These are phyloP conservation scores for Candida taoyuanica DNA, from an alignment of 805 yeast genomes.

Conservation along the genomic window DNA sequence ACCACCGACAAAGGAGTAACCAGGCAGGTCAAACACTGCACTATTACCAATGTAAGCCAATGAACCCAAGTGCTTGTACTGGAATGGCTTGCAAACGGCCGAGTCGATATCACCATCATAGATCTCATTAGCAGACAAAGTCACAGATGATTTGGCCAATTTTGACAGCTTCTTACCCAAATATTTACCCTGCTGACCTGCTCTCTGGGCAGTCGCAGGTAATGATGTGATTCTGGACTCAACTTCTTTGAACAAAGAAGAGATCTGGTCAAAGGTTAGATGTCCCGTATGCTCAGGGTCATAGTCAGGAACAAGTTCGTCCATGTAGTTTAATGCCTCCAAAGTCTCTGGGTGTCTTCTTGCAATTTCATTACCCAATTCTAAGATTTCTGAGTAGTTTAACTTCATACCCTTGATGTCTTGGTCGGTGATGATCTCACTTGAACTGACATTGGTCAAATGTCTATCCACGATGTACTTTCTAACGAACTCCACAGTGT, in stretches of 20 bases:
- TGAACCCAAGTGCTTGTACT: constrained; percentile 60
- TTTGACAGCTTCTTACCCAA: constrained; percentile 55
- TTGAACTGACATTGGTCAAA: constrained; percentile 29
- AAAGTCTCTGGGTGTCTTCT: constrained; percentile 53
- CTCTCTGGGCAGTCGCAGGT: constrained; percentile 75
- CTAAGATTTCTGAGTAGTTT: constrained; percentile 44
- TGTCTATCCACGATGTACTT: constrained; percentile 41
- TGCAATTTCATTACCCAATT: constrained; percentile 43
- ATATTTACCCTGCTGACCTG: constrained; percentile 66
- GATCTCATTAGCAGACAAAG: constrained; percentile 40
- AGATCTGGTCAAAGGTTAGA: constrained; percentile 48
- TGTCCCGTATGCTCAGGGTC: constrained; percentile 45
- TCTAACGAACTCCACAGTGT: constrained; percentile 47
- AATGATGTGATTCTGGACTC: constrained; percentile 61
- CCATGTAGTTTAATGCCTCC: constrained; percentile 48
- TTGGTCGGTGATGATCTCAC: constrained; percentile 41
- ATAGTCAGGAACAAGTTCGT: constrained; percentile 48
- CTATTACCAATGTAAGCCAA: constrained; percentile 67
- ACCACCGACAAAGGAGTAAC: constrained; percentile 60
- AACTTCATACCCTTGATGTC: constrained; percentile 47
- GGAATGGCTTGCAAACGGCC: constrained; percentile 52
- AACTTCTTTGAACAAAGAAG: constrained; percentile 45
- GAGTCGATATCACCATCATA: constrained; percentile 54
- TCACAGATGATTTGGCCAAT: constrained; percentile 42
- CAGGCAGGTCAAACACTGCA: constrained; percentile 64